Conservation (phyloP, 371 early-diverging fungal genomes). For the Mortierella sp. region DNA sequence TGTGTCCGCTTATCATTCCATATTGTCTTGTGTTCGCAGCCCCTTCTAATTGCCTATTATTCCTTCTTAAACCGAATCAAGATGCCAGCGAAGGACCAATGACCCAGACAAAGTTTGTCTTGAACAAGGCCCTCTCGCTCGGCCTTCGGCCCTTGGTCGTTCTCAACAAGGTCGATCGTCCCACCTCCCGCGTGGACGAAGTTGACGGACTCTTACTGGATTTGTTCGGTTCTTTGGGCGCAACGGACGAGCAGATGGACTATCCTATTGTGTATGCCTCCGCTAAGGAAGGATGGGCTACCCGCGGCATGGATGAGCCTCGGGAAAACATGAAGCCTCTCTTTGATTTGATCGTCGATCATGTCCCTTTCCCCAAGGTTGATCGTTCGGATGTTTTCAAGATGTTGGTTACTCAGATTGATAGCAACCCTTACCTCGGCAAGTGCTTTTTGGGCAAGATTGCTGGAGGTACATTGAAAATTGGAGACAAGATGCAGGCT, state of each 20-base stretch:
- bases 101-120: constrained; percentile 89
- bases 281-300: constrained; percentile 88
- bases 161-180: constrained; percentile 86
- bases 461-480: constrained; percentile 71
- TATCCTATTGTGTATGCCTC: constrained; percentile 82
- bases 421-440: constrained; percentile 82
- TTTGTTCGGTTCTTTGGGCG: constrained; percentile 80
- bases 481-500: constrained; percentile 79
- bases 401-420: constrained; percentile 88
- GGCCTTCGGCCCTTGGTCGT: constrained; percentile 82
- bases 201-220: constrained; percentile 84
- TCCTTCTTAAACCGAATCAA: background rate
- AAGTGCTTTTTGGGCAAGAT: constrained; percentile 84
- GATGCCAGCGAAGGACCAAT: constrained; percentile 89
- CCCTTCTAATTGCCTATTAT: background rate
- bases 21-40: too few species aligned
- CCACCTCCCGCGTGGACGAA: constrained; percentile 77
- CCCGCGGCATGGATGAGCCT: constrained; percentile 61
- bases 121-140: constrained; percentile 78
- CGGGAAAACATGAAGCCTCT: constrained; percentile 71
- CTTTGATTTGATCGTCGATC: constrained; percentile 76
- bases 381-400: constrained; percentile 73
- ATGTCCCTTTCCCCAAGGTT: constrained; percentile 76
- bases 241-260: constrained; percentile 81
- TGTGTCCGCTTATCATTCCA: background rate